Evolutionary conservation across 352 stramenopile species (phyloP).

Genomic region (Globisporangium sylvaticum): DNA sequence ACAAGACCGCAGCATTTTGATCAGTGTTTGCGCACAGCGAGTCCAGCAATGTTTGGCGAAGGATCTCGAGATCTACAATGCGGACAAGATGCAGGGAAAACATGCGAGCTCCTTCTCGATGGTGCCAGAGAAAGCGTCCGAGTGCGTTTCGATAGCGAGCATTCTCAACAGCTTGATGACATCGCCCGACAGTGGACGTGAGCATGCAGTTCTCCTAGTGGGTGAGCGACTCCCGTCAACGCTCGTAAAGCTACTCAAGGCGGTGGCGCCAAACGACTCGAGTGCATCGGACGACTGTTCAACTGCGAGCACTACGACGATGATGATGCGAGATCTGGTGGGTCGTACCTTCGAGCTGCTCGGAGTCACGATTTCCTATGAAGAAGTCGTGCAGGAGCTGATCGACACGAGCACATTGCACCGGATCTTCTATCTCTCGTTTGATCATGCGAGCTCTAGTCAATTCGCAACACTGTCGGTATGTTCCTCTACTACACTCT

Average conservation of each 20-base stretch:
- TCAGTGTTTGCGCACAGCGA: conserved; percentile 32
- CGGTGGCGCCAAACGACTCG: conserved; percentile 12
- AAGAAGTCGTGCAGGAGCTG: conserved; percentile 46
- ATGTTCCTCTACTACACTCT: not conserved
- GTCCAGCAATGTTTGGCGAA: conserved; percentile 28
- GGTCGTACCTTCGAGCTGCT: conserved; percentile 29
- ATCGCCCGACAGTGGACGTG: conserved; percentile 7
- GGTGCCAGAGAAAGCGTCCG: not conserved
- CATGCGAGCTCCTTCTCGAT: conserved; percentile 1
- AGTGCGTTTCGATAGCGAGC: conserved; percentile 20
- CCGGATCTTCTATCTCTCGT: conserved; percentile 43
- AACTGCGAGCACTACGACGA: not conserved
- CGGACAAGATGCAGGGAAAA: conserved; percentile 19
- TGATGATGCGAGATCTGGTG: conserved; percentile 13
- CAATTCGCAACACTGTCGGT: conserved; percentile 22
- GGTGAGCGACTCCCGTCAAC: conserved; percentile 51
- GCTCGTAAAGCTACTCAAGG: conserved; percentile 51
- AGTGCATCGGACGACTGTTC: not conserved
- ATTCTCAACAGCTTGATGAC: conserved; percentile 27
- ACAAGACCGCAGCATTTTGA: conserved; percentile 15
- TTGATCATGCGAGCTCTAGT: conserved; percentile 14
- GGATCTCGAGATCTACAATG: conserved; percentile 36
- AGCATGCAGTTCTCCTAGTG: conserved; percentile 32
- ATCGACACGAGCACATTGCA: conserved; percentile 44
- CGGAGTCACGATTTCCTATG: conserved; percentile 24